Conservation (phyloP, 2,329 filamentous ascomycete species). For the Corynespora cassiicola region DNA sequence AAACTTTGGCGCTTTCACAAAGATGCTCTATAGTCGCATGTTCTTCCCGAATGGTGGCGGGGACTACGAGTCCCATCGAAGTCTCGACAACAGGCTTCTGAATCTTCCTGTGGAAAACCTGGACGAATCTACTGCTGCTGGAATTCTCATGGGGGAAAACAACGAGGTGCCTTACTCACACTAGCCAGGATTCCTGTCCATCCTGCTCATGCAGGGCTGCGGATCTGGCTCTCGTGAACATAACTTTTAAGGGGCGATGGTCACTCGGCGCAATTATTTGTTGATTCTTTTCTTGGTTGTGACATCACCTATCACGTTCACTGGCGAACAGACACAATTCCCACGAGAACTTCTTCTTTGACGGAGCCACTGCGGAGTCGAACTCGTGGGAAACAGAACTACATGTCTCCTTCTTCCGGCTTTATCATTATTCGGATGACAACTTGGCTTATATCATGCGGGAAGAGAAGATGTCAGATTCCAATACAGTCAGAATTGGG, state of each 20-base stretch:
- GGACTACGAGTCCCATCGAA: slow-evolving; percentile 23
- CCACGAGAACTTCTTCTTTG: slow-evolving; percentile 26
- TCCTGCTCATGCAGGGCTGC: too few species aligned
- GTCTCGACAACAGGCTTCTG: slow-evolving; percentile 6
- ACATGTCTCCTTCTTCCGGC: slow-evolving; percentile 29
- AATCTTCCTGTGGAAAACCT: slow-evolving; percentile 4
- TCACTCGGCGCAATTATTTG: too few species aligned
- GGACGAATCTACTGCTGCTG: slow-evolving; percentile 5
- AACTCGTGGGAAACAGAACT: slow-evolving; percentile 41
- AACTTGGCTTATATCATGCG: too few species aligned
- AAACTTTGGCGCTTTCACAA: slow-evolving; percentile 11
- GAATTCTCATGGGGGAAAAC: slow-evolving; percentile 6
- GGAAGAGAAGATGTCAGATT: too few species aligned
- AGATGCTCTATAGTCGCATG: slow-evolving; percentile 17
- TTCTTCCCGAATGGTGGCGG: slow-evolving; percentile 15
- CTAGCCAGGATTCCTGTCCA: too few species aligned
- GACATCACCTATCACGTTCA: too few species aligned
- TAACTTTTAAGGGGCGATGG: too few species aligned
- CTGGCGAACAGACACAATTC: too few species aligned
- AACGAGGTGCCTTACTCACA: slow-evolving; percentile 8
- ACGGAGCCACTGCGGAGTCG: slow-evolving; percentile 22
- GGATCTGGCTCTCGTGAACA: too few species aligned
- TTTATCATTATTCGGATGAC: too few species aligned
- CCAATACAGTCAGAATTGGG: too few species aligned
- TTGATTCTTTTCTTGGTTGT: too few species aligned